phyloP scores from a whole-genome alignment of 2,329 filamentous ascomycete species.

The Arthrobotrys entomopaga region DNA sequence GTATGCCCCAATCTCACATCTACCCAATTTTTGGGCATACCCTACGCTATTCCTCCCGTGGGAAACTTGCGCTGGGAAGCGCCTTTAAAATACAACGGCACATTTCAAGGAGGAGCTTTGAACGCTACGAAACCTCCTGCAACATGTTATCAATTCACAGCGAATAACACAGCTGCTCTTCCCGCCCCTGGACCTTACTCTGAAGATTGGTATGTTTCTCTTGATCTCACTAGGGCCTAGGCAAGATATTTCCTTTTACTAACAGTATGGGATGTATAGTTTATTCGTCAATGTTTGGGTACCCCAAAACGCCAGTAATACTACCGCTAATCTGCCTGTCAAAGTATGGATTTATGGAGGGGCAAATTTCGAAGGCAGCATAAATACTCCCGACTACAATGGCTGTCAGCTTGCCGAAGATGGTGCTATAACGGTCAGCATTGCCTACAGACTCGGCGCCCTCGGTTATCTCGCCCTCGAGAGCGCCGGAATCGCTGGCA shows the following conservation, averaged over 20 bases:
- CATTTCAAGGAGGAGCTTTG: constrained; percentile 17
- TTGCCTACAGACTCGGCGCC: constrained; percentile 69
- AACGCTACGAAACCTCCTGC: constrained; percentile 15
- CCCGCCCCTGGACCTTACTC: constrained; percentile 17
- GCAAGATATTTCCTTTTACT: not conserved
- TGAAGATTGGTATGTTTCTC: constrained; percentile 41
- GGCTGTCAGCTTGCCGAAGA: constrained; percentile 31
- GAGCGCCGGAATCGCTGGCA: constrained; percentile 69
- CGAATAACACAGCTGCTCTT: not conserved
- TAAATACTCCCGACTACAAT: constrained; percentile 30
- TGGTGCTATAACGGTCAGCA: constrained; percentile 27
- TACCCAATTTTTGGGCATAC: constrained; percentile 38
- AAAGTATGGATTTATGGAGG: constrained; percentile 50
- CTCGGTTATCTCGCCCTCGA: constrained; percentile 70
- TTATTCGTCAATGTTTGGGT: constrained; percentile 46
- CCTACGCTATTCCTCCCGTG: constrained; percentile 38
- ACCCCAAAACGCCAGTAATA: constrained; percentile 2
- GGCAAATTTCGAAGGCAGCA: constrained; percentile 31
- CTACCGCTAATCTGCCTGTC: constrained; percentile 16
- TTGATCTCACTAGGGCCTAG: not conserved
- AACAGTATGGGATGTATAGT: not conserved
- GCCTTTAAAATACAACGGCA: constrained; percentile 28
- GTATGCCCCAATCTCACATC: constrained; percentile 10
- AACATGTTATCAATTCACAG: constrained; percentile 37
- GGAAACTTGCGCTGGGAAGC: constrained; percentile 40